phyloP scores from a whole-genome alignment of 2,329 filamentous ascomycete genomes.

The Trichoderma sp. region DNA sequence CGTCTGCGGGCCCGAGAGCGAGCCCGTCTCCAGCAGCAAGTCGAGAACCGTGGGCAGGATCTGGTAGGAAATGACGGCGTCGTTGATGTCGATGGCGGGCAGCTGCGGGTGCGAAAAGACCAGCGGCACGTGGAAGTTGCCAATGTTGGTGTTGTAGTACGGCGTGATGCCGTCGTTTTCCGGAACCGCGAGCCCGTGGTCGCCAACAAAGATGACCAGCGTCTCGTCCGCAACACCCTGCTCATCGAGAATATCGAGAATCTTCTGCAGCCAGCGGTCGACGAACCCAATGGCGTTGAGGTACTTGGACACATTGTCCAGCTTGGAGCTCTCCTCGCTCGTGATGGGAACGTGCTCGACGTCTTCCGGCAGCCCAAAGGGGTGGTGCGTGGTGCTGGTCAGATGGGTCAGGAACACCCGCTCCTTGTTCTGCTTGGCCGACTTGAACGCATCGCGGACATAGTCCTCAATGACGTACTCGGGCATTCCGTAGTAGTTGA shows the following conservation, averaged over 20 bases:
- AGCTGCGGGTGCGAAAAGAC: slow-evolving; percentile 40
- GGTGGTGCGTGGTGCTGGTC: slow-evolving; percentile 42
- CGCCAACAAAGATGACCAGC: slow-evolving; percentile 38
- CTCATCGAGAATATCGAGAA: slow-evolving; percentile 38
- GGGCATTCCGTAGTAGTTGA: slow-evolving; percentile 42
- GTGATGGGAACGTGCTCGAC: slow-evolving; percentile 28
- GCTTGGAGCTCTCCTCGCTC: slow-evolving; percentile 26
- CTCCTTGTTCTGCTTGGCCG: slow-evolving; percentile 37
- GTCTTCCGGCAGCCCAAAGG: slow-evolving; percentile 37
- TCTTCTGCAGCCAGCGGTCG: slow-evolving; percentile 39
- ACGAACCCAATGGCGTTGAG: slow-evolving; percentile 40
- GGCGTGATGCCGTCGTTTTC: slow-evolving; percentile 39
- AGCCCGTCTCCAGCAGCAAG: slow-evolving; percentile 39
- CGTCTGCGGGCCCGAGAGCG: slow-evolving; percentile 30
- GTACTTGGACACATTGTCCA: slow-evolving; percentile 40
- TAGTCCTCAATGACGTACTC: slow-evolving; percentile 40
- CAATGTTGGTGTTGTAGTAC: slow-evolving; percentile 40
- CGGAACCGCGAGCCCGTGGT: slow-evolving; percentile 40
- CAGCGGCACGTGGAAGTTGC: slow-evolving; percentile 41
- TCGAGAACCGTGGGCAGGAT: slow-evolving; percentile 42
- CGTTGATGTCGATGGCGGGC: slow-evolving; percentile 39
- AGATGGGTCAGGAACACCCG: slow-evolving; percentile 41
- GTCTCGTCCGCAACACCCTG: slow-evolving; percentile 40
- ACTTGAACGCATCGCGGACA: slow-evolving; percentile 38
- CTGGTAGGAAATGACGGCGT: slow-evolving; percentile 39